Percentiles rank a stretch among this genome's conserved stretches.
Conservation (phyloP, 805 yeast species). For the Spathaspora sp. region DNA sequence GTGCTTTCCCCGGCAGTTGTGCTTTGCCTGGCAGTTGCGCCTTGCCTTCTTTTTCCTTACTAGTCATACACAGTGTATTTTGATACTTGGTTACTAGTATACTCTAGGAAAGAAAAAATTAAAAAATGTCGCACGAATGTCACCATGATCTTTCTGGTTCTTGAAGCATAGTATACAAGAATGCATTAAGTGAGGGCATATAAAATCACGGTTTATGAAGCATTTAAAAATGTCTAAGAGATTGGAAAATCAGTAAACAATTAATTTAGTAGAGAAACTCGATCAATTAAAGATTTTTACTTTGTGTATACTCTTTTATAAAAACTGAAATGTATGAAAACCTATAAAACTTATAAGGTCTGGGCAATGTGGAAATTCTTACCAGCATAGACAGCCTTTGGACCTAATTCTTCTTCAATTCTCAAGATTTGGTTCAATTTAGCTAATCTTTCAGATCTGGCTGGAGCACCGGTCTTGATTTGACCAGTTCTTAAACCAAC, state of each 20-base stretch:
- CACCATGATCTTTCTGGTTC: neutral
- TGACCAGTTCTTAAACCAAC: constrained; percentile 99
- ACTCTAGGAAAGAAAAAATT: neutral
- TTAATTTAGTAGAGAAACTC: too few species aligned
- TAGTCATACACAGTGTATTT: neutral
- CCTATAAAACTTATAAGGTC: constrained; percentile 28
- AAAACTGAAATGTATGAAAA: neutral
- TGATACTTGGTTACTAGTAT: neutral
- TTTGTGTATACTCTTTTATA: neutral
- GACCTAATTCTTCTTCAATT: constrained; percentile 98
- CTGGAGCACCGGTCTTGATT: constrained; percentile 99
- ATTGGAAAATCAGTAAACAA: too few species aligned
- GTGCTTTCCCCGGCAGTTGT: constrained; percentile 1
- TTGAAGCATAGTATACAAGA: too few species aligned
- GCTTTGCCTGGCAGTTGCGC: constrained; percentile 1
- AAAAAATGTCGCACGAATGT: neutral
- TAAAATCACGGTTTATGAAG: too few species aligned
- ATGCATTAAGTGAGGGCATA: too few species aligned
- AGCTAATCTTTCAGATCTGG: constrained; percentile 99
- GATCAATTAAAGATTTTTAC: too few species aligned
- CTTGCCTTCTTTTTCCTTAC: constrained; percentile 1
- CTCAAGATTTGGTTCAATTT: constrained; percentile 97
- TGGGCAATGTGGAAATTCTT: constrained; percentile 68
- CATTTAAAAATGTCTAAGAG: too few species aligned
- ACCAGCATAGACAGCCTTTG: constrained; percentile 96